A percentile compares a stretch with the other conserved stretches of the same genome.
Evolutionary conservation across 169 alveolate genomes (phyloP).

Genomic region (Plasmodium vinckei): DNA sequence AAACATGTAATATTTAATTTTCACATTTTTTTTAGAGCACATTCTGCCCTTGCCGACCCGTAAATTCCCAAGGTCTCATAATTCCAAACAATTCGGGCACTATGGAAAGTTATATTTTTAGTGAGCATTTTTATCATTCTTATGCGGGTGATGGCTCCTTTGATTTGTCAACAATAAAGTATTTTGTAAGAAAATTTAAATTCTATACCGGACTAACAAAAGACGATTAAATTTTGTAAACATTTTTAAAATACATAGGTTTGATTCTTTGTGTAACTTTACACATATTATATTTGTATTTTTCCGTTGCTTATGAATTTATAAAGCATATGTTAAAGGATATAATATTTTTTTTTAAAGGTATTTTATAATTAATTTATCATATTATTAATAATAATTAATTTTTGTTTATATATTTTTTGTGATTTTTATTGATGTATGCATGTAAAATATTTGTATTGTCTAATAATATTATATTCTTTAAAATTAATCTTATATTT

Average conservation of each 20-base stretch:
- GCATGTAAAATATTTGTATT: not conserved
- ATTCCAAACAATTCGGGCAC: slow-evolving; percentile 8
- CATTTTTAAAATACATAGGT: not conserved
- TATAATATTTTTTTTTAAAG: no score
- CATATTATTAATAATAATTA: no score
- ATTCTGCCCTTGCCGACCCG: slow-evolving; percentile 60
- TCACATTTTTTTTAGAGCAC: slow-evolving; percentile 5
- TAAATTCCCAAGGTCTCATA: slow-evolving; percentile 40
- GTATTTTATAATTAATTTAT: no score
- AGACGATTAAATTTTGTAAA: slow-evolving; percentile 7
- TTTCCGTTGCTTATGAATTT: no score
- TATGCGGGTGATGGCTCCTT: slow-evolving; percentile 62
- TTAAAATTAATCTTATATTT: no score
- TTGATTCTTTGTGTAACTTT: not conserved
- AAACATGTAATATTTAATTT: not conserved
- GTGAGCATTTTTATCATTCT: slow-evolving; percentile 71
- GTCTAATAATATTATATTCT: slow-evolving; percentile 4
- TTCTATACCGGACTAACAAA: slow-evolving; percentile 8
- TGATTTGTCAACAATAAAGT: slow-evolving; percentile 24
- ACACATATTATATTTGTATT: slow-evolving; percentile 1
- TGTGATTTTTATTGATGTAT: no score
- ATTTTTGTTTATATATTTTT: not conserved
- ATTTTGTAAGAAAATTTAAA: slow-evolving; percentile 20
- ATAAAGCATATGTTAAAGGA: no score
- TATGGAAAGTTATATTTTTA: slow-evolving; percentile 44